A percentile compares a stretch with the other conserved stretches of the same genome.
phyloP scores from a whole-genome alignment of 1,284 basidiomycete species.

The Ustilago tritici region DNA sequence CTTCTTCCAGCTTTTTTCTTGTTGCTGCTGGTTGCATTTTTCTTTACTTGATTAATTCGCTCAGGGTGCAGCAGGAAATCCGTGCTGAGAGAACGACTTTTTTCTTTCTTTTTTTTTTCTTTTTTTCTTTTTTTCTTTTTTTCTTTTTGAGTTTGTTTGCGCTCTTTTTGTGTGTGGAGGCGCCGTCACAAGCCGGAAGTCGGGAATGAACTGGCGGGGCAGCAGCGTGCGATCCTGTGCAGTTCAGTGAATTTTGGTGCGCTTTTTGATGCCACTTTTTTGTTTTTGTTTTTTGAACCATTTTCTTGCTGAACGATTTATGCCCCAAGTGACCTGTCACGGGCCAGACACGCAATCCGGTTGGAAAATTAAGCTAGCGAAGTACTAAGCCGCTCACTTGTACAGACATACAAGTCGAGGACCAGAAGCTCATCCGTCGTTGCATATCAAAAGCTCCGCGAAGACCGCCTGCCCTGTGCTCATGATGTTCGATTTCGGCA shows the following conservation, averaged over 20 bases:
- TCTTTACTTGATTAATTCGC: too few species aligned
- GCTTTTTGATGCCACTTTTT: not conserved
- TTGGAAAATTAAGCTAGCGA: too few species aligned
- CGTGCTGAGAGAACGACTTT: too few species aligned
- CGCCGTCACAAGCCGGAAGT: not conserved
- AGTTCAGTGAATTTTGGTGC: not conserved
- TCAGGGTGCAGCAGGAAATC: too few species aligned
- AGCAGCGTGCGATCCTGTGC: not conserved
- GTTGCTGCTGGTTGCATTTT: not conserved
- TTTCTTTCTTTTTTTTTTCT: too few species aligned
- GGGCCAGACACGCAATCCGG: too few species aligned
- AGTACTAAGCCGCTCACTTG: too few species aligned
- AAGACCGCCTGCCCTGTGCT: not conserved
- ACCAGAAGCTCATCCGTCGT: too few species aligned
- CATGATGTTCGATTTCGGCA: not conserved
- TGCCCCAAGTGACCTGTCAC: too few species aligned
- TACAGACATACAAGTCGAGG: too few species aligned
- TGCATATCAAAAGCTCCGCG: too few species aligned
- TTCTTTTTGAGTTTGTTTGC: not conserved
- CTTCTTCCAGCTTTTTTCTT: not conserved
- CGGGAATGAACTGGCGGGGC: not conserved
- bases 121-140: not conserved
- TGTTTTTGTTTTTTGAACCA: not conserved
- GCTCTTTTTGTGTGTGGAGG: not conserved
- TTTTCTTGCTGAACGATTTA: not conserved